phyloP scores from a whole-genome alignment of 306 rosid genomes.

The Carpinus viminea region DNA sequence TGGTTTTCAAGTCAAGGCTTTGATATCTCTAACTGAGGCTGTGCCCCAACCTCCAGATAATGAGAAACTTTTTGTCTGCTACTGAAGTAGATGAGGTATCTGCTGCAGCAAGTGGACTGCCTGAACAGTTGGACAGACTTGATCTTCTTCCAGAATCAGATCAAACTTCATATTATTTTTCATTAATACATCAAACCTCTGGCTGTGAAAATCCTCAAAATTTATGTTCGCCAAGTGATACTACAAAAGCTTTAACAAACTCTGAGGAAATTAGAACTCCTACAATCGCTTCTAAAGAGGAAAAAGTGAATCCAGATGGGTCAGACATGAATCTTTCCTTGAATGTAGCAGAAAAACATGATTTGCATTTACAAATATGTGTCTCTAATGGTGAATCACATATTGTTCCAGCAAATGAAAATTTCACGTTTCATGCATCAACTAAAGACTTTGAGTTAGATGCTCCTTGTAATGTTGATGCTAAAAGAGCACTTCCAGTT shows the following conservation, averaged over 20 bases:
- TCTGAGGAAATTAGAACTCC: conserved; percentile 26
- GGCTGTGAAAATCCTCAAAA: conserved; percentile 16
- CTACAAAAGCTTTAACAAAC: conserved; percentile 26
- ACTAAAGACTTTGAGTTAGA: conserved; percentile 20
- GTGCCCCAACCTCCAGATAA: conserved; percentile 26
- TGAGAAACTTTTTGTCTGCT: conserved; percentile 21
- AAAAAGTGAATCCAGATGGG: conserved; percentile 13
- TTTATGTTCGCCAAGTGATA: conserved; percentile 19
- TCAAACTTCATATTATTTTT: conserved; percentile 31
- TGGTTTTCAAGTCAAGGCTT: conserved; percentile 66
- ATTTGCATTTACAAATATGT: conserved; percentile 25
- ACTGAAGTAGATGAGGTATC: conserved; percentile 31
- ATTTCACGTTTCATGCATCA: conserved; percentile 17
- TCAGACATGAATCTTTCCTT: conserved; percentile 20
- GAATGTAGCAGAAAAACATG: conserved; percentile 28
- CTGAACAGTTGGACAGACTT: conserved; percentile 28
- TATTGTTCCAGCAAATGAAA: conserved; percentile 25
- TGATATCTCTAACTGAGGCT: conserved; percentile 40
- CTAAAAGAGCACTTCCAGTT: conserved; percentile 32
- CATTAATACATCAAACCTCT: conserved; percentile 18
- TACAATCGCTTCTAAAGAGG: conserved; percentile 22
- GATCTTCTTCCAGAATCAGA: conserved; percentile 31
- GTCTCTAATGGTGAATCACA: conserved; percentile 23
- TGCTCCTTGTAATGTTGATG: conserved; percentile 25
- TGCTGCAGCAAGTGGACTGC: conserved; percentile 24